Base-by-base conservation (phyloP, 257 asterid species). In the Solanum gracilifrons region DNA sequence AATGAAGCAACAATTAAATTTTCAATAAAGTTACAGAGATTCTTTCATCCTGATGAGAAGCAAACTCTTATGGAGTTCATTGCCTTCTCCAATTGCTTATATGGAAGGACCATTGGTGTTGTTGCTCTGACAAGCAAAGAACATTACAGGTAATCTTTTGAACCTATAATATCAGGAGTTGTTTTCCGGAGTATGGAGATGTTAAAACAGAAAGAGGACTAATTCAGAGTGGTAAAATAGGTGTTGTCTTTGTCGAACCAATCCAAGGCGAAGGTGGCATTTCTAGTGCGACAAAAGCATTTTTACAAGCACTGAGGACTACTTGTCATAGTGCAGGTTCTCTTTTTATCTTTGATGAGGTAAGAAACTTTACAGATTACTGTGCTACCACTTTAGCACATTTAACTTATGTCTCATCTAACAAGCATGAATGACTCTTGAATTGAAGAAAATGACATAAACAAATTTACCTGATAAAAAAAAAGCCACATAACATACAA, bases 191-290 rank as follows among this genome's bases (percentile, higher is more conserved):
- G 85, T 97, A 96, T 69, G 99, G 98, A 12, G 72, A 96, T 90
- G 87, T 90, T 85, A 86, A 92, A 91, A 95, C 95, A 55, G 94
- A 97, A 31, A 93, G 87, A 3, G 92, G 93, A 27, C 68, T 93
- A 89, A 94, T 97, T 86, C 89, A 85, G 85, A 92, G 93, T 85
- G 94, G 96, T 29, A 97, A 91, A 82, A 86, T 97, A 69, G 99
- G 98, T 64, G 98, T 98, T 2, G 98, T 97, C 9, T 95, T 97
- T 88, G 98, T 95, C 85, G 98, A 97, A 77, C 99, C 98, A 25
- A 89, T 97, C 88, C 98, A 97, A 90, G 99, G 99, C 62, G 99
- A 95, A 90, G 98, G 99, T 48, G 99, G 98, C 25, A 93, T 97
- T 90, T 88, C 93, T 69, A 93, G 96, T 71, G 95, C 98, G 7